These are phyloP conservation scores for Syncephalastrum monosporum DNA, from an alignment of 371 early-diverging fungal species.

Conservation along the genomic window DNA sequence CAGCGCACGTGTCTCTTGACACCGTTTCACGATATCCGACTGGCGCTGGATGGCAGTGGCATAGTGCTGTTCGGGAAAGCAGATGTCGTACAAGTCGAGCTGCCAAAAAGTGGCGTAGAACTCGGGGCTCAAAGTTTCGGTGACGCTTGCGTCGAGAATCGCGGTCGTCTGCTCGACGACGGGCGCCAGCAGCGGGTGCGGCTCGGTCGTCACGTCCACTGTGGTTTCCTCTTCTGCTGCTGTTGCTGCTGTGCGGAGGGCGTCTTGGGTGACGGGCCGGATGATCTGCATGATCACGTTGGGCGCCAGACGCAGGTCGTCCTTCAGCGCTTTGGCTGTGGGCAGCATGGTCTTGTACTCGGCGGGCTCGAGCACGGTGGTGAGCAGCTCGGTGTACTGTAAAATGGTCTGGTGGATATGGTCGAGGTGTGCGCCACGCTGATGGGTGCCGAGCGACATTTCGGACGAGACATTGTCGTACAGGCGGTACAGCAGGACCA, in stretches of 20 bases:
- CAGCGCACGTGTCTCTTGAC: conserved; percentile 31
- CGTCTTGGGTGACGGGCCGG: conserved; percentile 61
- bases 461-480: conserved; percentile 47
- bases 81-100: conserved; percentile 78
- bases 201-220: conserved; percentile 15
- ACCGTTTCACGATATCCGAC: conserved; percentile 39
- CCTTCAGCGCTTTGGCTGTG: conserved; percentile 51
- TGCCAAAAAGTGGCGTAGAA: conserved; percentile 90
- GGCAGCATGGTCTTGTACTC: conserved; percentile 64
- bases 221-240: conserved; percentile 3
- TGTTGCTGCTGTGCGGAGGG: conserved; percentile 10
- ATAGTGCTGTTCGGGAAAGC: conserved; percentile 74
- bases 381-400: conserved; percentile 68
- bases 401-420: conserved; percentile 56
- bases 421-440: conserved; percentile 40
- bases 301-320: conserved; percentile 62
- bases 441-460: conserved; percentile 53
- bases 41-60: conserved; percentile 65
- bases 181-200: conserved; percentile 24
- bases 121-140: conserved; percentile 62
- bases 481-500: conserved; percentile 52
- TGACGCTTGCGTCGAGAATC: conserved; percentile 35
- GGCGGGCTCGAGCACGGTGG: conserved; percentile 56
- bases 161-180: conserved; percentile 14
- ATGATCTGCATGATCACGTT: conserved; percentile 73